Evolutionary conservation across 306 rosid species (phyloP), one percentile per base, ranked within the genome.

Genomic region (Glycine soja): DNA sequence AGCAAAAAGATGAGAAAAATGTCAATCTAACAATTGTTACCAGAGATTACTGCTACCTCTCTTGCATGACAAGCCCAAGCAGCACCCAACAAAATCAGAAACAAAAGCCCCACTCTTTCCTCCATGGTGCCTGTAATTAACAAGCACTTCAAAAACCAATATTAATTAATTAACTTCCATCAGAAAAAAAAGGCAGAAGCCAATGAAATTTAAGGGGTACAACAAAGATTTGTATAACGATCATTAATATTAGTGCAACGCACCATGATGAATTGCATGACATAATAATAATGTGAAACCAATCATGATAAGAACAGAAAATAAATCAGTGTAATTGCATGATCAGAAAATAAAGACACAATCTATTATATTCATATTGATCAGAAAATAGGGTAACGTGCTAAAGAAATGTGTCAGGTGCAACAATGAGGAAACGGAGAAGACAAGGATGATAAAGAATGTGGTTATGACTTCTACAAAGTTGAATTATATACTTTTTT

Each of bases 31-130:
- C 0, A 57, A 57, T 66, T 66, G 43, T 61, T 73, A 83, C 82
- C 82, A 57, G 2, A 43, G 4, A 46, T 74, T 72, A 46, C 69
- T 72, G 30, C 14, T 36, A 77, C 52, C 8, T 34, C 67, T 34
- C 84, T 87, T 75, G 95, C 91, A 77, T 87, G 84, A 85, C 91
- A 88, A 72, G 68, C 77, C 90, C 91, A 91, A 76, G 87, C 74
- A 82, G 87, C 88, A 81, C 82, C 88, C 74, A 91, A 71, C 70
- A 90, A 36, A 72, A 88, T 68, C 36, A 92, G 81, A 85, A 93
- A 70, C 7, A 91, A 65, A 13, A 91, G 8, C 82, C 92, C 92
- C 80, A 80, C 61, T 83, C 90, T 86, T 84, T 16, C 64, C 74
- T 81, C 87, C 95, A 94, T 91, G 62, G 16, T 83, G 54, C 88